These are phyloP conservation scores for Lineolata rhizophorae DNA, from an alignment of 495 filamentous ascomycete species.

Conservation along the genomic window DNA sequence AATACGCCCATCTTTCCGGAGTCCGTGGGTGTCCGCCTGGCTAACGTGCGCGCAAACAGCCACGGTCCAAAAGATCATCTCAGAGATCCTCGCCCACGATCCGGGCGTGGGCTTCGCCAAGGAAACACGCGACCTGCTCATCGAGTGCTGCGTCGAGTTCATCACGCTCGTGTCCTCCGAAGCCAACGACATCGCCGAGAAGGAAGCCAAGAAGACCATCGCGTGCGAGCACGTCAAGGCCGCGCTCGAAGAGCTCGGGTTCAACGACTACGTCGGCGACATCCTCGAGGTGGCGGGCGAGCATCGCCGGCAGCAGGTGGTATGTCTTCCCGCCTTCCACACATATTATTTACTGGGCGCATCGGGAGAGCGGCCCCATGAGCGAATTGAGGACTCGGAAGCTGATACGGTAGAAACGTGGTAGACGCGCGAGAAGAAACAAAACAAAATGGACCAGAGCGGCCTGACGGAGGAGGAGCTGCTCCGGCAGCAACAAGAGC, in stretches of 20 bases:
- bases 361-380: too few relatives aligned
- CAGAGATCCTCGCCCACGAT: slow-evolving; percentile 63
- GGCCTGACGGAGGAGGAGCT: slow-evolving; percentile 79
- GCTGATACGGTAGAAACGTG: too few relatives aligned
- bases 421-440: slow-evolving; percentile 85
- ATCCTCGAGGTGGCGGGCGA: slow-evolving; percentile 75
- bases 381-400: slow-evolving; percentile 4
- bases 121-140: slow-evolving; percentile 83
- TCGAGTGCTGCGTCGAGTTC: slow-evolving; percentile 98
- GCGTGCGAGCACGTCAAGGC: slow-evolving; percentile 90
- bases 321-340: slow-evolving; percentile 19
- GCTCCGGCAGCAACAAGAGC: slow-evolving; percentile 66
- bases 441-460: slow-evolving; percentile 87
- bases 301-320: slow-evolving; percentile 82
- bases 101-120: slow-evolving; percentile 61
- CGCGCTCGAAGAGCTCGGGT: slow-evolving; percentile 74
- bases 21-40: too few relatives aligned
- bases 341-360: background rate
- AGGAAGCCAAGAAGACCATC: slow-evolving; percentile 96
- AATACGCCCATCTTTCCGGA: too few relatives aligned
- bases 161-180: slow-evolving; percentile 93
- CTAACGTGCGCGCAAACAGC: too few relatives aligned
- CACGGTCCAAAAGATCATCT: slow-evolving; percentile 94
- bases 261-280: slow-evolving; percentile 69
- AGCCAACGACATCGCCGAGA: slow-evolving; percentile 95